Evolutionary conservation across 2,329 filamentous ascomycete genomes (phyloP).

Genomic region (Paraphaeosphaeria minitans): DNA sequence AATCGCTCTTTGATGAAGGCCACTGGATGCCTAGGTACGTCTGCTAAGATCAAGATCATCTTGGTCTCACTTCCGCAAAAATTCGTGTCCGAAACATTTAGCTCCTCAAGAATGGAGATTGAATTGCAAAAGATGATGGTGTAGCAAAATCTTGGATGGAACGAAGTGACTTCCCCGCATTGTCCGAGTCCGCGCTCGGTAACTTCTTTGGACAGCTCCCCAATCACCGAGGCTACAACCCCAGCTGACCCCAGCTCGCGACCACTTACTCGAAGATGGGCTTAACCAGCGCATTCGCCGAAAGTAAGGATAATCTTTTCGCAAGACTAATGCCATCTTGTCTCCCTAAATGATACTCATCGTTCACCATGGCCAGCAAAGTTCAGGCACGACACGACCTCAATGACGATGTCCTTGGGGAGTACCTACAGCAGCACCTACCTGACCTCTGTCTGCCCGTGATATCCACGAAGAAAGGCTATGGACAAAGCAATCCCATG

Average conservation of each 20-base stretch:
- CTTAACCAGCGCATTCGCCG: slow-evolving; percentile 47
- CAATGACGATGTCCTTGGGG: slow-evolving; percentile 35
- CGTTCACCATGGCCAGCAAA: neutral
- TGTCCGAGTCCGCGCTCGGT: neutral
- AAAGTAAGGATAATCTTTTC: no score
- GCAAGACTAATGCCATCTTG: neutral
- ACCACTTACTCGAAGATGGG: slow-evolving; percentile 50
- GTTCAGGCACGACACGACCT: slow-evolving; percentile 29
- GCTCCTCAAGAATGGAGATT: neutral
- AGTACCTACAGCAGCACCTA: slow-evolving; percentile 36
- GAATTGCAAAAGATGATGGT: neutral
- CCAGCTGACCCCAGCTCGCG: neutral
- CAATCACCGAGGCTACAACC: neutral
- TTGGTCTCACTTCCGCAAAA: neutral
- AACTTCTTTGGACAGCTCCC: slow-evolving; percentile 18
- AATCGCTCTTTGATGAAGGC: no score
- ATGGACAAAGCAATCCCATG: slow-evolving; percentile 95
- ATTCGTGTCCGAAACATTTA: neutral
- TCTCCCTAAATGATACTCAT: neutral
- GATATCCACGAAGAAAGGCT: slow-evolving; percentile 73
- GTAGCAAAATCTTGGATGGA: no score
- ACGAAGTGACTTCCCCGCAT: neutral
- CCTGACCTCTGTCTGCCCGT: slow-evolving; percentile 32
- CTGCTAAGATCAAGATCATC: no score
- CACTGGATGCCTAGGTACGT: no score